Base-by-base conservation (phyloP, 2,329 filamentous ascomycete species). In the Neonectria ditissima region DNA sequence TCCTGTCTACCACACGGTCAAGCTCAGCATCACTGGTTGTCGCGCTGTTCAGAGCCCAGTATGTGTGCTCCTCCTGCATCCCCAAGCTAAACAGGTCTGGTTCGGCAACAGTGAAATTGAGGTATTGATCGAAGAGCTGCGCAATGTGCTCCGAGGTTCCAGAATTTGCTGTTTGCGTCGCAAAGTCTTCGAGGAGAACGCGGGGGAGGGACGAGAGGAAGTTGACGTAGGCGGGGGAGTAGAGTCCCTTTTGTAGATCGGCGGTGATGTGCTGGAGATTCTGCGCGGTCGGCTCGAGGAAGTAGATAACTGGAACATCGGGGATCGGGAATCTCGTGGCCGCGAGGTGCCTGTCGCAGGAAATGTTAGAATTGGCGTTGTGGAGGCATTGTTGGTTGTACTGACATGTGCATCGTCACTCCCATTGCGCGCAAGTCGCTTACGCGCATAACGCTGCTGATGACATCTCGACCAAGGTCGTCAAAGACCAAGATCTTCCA, bases 401-500 rank as follows among this genome's bases (percentile, higher is more conserved):
- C 80, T 67, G 86, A 97, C 93, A 97, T 89, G 80, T 97, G 93
- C 85, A 97, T 96, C 41, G 94, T 98, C 57, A 98, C 92, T n/a
- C 97, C 96, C 88, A 96, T 94, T 65, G 91, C 88, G 67, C 97
- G 87, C 76, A 99, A 83, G 80, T 99, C 96, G 75, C 94, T 97
- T 67, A 99, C 96, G 63, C 94, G 88, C 68, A 99, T 84, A 2
- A 99, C 94, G 75, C 94, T 97, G 82, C 94, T 97, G 75, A 99
- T 97, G 63, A 99, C 92, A 86, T 98, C 94, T 77, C 94, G 87
- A 51, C 95, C 96, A 4, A 90, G 79, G 71, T 95, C 92, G 79
- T 99, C 97, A 76, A 99, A 98, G 10, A 99, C 93, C 55, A 99
- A 84, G 7, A 98, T 92, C 79, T 98, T 98, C 95, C 95, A 98